Percentiles rank a stretch among this genome's conserved stretches.
Conservation (phyloP, 345 rosid genomes). For the Salix arbutifolia region DNA sequence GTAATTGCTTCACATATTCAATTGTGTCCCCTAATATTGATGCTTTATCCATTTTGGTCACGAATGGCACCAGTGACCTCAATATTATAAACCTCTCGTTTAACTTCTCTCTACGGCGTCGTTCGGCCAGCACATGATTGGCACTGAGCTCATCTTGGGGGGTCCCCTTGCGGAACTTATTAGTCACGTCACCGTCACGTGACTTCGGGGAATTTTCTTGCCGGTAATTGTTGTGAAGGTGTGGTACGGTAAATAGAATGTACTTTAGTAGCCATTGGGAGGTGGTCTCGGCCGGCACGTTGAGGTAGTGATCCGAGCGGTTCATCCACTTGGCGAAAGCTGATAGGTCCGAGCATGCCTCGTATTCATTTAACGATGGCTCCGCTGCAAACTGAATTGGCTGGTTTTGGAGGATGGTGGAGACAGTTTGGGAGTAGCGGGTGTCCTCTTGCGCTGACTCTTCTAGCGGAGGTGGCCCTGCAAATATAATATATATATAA, state of each 20-base stretch:
- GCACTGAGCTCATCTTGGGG: conserved; percentile 71
- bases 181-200: conserved; percentile 31
- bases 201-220: conserved; percentile 56
- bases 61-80: conserved; percentile 86
- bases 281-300: conserved; percentile 32
- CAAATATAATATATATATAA: neutral
- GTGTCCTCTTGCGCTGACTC: conserved; percentile 62
- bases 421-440: conserved; percentile 83
- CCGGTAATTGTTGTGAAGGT: conserved; percentile 55
- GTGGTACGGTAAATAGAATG: conserved; percentile 70
- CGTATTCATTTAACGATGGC: conserved; percentile 32
- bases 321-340: conserved; percentile 68
- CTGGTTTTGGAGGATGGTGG: conserved; percentile 70
- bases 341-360: conserved; percentile 48
- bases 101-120: conserved; percentile 91
- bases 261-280: conserved; percentile 87
- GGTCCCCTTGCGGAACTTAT: conserved; percentile 39
- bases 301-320: conserved; percentile 34
- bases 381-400: conserved; percentile 49
- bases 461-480: conserved; percentile 37
- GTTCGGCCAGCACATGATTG: conserved; percentile 87
- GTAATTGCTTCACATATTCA: conserved; percentile 83
- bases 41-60: conserved; percentile 97
- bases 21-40: conserved; percentile 95
- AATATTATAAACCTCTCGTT: conserved; percentile 78